phyloP scores from a whole-genome alignment of 2,329 filamentous ascomycete genomes.

The Colletotrichum trifolii region DNA sequence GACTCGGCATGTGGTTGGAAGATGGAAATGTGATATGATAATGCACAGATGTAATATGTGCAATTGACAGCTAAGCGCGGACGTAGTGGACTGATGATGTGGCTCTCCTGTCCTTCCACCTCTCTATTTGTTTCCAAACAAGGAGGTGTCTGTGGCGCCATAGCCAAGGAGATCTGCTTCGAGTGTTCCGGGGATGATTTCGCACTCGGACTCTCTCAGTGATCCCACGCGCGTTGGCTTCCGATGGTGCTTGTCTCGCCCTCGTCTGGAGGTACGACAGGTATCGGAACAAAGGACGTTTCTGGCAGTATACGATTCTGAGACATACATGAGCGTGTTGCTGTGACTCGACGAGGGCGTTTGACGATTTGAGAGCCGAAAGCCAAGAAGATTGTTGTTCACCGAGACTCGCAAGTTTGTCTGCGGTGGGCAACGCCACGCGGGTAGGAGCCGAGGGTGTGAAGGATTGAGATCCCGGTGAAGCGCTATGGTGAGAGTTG shows the following conservation, averaged over 20 bases:
- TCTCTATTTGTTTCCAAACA: too few relatives aligned
- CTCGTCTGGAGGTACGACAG: too few relatives aligned
- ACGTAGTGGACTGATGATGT: too few relatives aligned
- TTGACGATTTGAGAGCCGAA: too few relatives aligned
- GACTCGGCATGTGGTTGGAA: not conserved
- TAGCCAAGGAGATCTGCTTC: not conserved
- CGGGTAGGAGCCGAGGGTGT: slow-evolving; percentile 10
- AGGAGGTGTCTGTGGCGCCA: not conserved
- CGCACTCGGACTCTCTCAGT: too few relatives aligned
- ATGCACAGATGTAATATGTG: not conserved
- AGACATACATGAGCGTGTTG: slow-evolving; percentile 10
- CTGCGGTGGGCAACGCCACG: slow-evolving; percentile 27
- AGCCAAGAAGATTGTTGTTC: not conserved
- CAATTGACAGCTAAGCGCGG: slow-evolving; percentile 3
- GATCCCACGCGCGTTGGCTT: too few relatives aligned
- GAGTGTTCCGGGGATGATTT: not conserved
- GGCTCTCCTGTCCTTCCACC: too few relatives aligned
- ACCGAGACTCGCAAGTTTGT: slow-evolving; percentile 25
- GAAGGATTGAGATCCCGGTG: not conserved
- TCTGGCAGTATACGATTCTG: not conserved
- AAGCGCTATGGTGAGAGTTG: not conserved
- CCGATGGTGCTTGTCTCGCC: too few relatives aligned
- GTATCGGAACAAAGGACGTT: not conserved
- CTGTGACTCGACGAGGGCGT: not conserved
- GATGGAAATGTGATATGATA: not conserved